Base-by-base conservation (phyloP, 768 basidiomycete genomes). In the Lyophyllum shimeji region DNA sequence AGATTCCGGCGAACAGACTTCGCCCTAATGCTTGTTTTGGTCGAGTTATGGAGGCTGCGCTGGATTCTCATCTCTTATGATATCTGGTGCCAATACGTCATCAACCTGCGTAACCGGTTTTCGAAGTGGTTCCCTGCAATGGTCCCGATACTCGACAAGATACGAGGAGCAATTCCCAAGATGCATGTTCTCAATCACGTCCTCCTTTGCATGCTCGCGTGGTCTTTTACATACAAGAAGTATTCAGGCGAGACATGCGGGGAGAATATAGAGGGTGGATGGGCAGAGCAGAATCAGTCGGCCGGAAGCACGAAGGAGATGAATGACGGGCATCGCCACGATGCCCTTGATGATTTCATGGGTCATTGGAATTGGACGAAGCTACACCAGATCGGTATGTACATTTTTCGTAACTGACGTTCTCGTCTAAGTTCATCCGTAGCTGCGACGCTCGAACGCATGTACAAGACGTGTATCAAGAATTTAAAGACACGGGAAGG, bases 281-380 rank as follows among this genome's bases (percentile, higher is more conserved):
- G 29, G 29, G 29, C 29, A 29, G 29, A 29, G 29, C 29, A 29
- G 29, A 29, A 29, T 29, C 29, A 29, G 9, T 29, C 29, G 4
- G 29, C 29, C 29, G 9, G 29, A 9, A 29, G 29, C 9, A 29
- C 29, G 29, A 29, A 29, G 29, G 29, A 29, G 29, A 29, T 29
- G 29, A 29, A 29, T 29, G 29, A 29, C 29, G 29, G 29, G 29
- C 29, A 29, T 29, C 29, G 29, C 4, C 69, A 72, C 42, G 68
- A 71, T 51, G 61, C 45, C 17, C 49, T 72, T 6, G 68, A 69
- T 29, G 68, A 66, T 34, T 60, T 57, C 29, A 52, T 56, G 24
- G 55, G 54, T 3, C 61, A 55, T 39, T 67, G 66, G 67, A 72
- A 68, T 45, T 68, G 65, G 65, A 53, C 57, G 1, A 71, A 71